Conservation (phyloP, 2,329 filamentous ascomycete genomes). For the Neofusicoccum umdonicola region DNA sequence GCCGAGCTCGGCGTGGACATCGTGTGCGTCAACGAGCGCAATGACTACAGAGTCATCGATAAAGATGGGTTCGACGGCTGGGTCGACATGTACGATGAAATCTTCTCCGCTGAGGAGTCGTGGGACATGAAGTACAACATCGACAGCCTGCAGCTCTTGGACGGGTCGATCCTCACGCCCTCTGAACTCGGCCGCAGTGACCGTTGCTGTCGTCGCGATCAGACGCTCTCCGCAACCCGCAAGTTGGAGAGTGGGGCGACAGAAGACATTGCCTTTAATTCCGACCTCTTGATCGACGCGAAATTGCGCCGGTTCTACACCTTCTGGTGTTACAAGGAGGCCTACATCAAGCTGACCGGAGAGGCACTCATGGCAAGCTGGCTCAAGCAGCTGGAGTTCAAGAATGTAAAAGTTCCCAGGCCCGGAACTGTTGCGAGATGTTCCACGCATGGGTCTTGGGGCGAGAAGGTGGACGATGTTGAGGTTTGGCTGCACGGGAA, state of each 20-base stretch:
- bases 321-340: conserved; percentile 76
- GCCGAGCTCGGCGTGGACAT: conserved; percentile 68
- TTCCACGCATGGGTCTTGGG: conserved; percentile 46
- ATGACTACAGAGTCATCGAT: conserved; percentile 59
- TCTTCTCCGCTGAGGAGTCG: conserved; percentile 64
- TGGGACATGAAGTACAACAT: conserved; percentile 55
- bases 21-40: conserved; percentile 71
- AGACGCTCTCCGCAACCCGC: conserved; percentile 38
- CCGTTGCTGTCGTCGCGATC: conserved; percentile 39
- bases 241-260: conserved; percentile 33
- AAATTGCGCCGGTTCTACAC: conserved; percentile 72
- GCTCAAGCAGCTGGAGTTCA: conserved; percentile 69
- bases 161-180: conserved; percentile 41
- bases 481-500: conserved; percentile 51
- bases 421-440: conserved; percentile 43
- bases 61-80: conserved; percentile 63
- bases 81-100: conserved; percentile 69
- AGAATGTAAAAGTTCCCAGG: conserved; percentile 58
- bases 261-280: conserved; percentile 34
- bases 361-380: conserved; percentile 73
- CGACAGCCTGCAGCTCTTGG: conserved; percentile 41
- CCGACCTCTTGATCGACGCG: conserved; percentile 53
- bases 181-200: conserved; percentile 45
- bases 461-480: conserved; percentile 47
- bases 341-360: conserved; percentile 80